Evolutionary conservation across 1,284 basidiomycete species (phyloP).

Genomic region (Termitomyces sp.): DNA sequence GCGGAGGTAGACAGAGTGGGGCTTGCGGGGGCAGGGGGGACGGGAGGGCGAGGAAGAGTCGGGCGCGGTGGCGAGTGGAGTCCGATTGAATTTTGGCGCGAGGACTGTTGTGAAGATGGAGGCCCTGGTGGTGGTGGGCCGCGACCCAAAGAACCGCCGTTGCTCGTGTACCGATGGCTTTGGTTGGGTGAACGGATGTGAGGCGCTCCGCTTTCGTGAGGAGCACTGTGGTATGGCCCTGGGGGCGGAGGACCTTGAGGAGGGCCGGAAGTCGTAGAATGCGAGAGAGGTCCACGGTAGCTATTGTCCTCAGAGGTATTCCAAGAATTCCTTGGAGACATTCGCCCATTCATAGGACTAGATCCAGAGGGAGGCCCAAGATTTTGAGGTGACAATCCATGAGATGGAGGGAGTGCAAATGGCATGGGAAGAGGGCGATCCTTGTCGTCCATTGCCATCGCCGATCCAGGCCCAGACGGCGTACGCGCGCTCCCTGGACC

Average conservation of each 20-base stretch:
- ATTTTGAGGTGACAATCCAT: conserved; percentile 26
- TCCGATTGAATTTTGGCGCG: conserved; percentile 23
- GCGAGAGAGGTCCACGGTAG: conserved; percentile 26
- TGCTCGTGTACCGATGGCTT: conserved; percentile 27
- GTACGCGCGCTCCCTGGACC: conserved; percentile 19
- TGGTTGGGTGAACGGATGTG: conserved; percentile 30
- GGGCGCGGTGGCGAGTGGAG: conserved; percentile 24
- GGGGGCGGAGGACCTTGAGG: conserved; percentile 9
- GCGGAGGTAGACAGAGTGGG: conserved; percentile 13
- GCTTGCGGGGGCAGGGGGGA: conserved; percentile 19
- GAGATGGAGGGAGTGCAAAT: conserved; percentile 47
- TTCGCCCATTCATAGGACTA: conserved; percentile 21
- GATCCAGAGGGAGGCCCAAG: conserved; percentile 12
- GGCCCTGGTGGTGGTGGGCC: conserved; percentile 16
- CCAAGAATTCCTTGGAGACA: conserved; percentile 30
- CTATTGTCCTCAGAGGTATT: conserved; percentile 28
- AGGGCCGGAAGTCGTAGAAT: conserved; percentile 20
- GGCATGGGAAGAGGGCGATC: conserved; percentile 42
- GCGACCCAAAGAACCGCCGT: conserved; percentile 16
- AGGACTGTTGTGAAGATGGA: conserved; percentile 14
- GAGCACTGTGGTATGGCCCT: conserved; percentile 23
- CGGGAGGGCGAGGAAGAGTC: conserved; percentile 17
- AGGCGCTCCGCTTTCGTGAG: conserved; percentile 14
- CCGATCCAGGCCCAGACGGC: conserved; percentile 15
- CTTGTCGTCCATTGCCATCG: conserved; percentile 30